Conservation (phyloP, 208 protist species). For the Leptomonas pyrrhocoris region DNA sequence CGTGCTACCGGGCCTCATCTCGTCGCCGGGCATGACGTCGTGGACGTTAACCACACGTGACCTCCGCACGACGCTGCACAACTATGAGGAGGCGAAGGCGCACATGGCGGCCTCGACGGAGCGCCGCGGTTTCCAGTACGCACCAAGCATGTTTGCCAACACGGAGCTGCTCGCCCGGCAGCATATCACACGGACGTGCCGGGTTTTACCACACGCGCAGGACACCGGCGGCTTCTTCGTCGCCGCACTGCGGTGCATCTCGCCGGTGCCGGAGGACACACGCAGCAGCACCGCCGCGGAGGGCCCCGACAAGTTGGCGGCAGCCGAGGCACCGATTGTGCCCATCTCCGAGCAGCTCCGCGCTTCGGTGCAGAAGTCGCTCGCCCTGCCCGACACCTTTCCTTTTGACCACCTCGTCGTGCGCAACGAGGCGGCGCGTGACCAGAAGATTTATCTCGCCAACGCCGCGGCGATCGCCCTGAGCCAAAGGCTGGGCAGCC, state of each 20-base stretch:
- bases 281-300: conserved; percentile 4
- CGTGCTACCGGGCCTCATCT: conserved; percentile 76
- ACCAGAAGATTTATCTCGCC: conserved; percentile 86
- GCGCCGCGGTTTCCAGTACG: conserved; percentile 67
- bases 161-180: conserved; percentile 48
- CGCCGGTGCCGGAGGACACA: conserved; percentile 43
- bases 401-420: conserved; percentile 57
- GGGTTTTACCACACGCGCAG: conserved; percentile 94
- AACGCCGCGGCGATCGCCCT: conserved; percentile 53
- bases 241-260: conserved; percentile 85
- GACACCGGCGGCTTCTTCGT: conserved; percentile 98
- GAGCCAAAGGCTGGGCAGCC: conserved; percentile 53
- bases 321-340: conserved; percentile 34
- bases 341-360: conserved; percentile 44
- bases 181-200: conserved; percentile 82
- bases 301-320: neutral
- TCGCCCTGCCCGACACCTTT: conserved; percentile 67
- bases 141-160: conserved; percentile 77
- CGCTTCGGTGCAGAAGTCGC: conserved; percentile 41
- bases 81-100: conserved; percentile 63
- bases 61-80: conserved; percentile 45
- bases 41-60: conserved; percentile 88
- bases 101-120: conserved; percentile 40
- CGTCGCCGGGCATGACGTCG: conserved; percentile 66
- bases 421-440: conserved; percentile 61